Base-by-base conservation (phyloP, 2,329 filamentous ascomycete genomes). In the Fusarium temperatum region DNA sequence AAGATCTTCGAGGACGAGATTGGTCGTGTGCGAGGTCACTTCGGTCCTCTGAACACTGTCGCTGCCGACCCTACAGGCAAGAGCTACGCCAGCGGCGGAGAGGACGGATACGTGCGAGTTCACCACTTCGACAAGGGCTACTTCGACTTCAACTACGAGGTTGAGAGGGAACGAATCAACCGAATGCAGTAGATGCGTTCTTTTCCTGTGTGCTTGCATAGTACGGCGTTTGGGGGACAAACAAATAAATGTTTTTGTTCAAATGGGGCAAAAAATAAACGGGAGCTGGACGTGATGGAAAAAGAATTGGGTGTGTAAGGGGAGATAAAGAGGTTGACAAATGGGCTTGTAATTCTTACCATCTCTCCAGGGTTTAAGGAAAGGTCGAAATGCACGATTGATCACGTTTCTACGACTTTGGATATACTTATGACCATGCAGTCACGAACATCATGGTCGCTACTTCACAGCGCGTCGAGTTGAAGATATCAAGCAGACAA, bases 1-100 rank as follows among this genome's bases (percentile, higher is more conserved):
- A 98, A 97, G 90, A 93, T 99, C 83, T 98, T 99, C 83, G 95
- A 98, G 85, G 96, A 99, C 85, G 96, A 99, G 88, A 96, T 98
- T 80, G 96, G 96, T 78, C 93, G 96, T 88, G 96, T 99, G 75
- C 91, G 95, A 82, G 96, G 96, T 74, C 96, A 99, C 85, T 99
- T 99, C 85, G 96, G 96, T 82, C 96, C 93, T 76, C 88, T 98
- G 82, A 98, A 99, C 89, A 98, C 96, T 73, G 94, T 99, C 78
- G 95, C 96, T 55, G 94, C 94, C 66, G 94, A 98, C 84, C 96
- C 96, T 36, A 92, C 92, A 69, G 96, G 96, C 80, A 95, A 93
- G 82, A 91, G 94, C 80, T 99, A 99, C 86, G 95, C 95, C 80
- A 96, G 93, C 81, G 96, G 96, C 78, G 96, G 95, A 85, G 96